Evolutionary conservation across 2,329 filamentous ascomycete species (phyloP), one percentile per base, ranked within the genome.

Genomic region (Penicillium sclerotigenum): DNA sequence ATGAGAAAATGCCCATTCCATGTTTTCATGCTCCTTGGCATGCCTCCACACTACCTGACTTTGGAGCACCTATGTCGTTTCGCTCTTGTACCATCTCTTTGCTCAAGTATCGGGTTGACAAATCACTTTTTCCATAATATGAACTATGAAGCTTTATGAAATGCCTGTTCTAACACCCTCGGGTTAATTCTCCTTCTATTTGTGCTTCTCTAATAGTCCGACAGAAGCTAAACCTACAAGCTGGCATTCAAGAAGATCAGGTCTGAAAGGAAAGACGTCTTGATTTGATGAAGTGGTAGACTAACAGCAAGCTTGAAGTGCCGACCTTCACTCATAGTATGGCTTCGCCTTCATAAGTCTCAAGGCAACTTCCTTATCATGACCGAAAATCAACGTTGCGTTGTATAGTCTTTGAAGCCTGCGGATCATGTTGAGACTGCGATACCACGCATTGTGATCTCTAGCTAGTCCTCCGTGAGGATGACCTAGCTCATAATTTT

Each of bases 361-460:
- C 2, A 7, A 13, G 4, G 52, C 52, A 42, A 49, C 24, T 1
- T 50, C 24, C 14, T 22, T 43, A 18, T 73, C 70, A 64, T 74
- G 71, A 0, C 71, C 72, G 50, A 70, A 71, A 4, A 74, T 55
- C 46, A 74, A 40, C 28, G 62, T 50, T 0, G 70, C 73, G 47
- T 67, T 63, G 43, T 66, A 71, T 40, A 68, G 51, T 50, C 63
- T 65, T 52, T 70, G 65, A 37, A 76, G 52, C 33, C 64, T 60
- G 26, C 66, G 59, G n/a, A 75, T 66, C 60, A 54, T 49, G 7
- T 49, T 34, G 55, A 68, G 57, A 50, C 69, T 72, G 33, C 65
- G 63, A 46, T 70, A 64, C 74, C 73, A 76, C 1, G 69, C 69
- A 50, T 64, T 67, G 57, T 77, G 70, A 52, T 76, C 73, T 18